Base-by-base conservation (phyloP, 768 basidiomycete species). In the Nevesoporus exiguus region DNA sequence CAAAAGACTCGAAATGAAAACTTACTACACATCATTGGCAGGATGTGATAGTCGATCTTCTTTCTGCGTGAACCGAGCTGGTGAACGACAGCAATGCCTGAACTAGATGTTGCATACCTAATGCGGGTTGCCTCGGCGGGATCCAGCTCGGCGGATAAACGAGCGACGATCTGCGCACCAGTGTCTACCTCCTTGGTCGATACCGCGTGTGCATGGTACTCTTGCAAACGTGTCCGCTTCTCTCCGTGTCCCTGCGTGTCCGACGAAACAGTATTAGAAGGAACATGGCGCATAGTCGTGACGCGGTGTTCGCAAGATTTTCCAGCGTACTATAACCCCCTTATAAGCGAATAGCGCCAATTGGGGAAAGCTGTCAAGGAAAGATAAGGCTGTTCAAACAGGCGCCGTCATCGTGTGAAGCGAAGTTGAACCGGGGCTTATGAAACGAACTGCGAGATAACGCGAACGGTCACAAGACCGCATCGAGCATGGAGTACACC, bases 21-120 rank as follows among this genome's bases (percentile, higher is more conserved):
- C 85, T 62, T 66, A 86, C 85, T 75, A 58, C 83, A 86, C 85
- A 87, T 88, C 62, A 88, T 68, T 22, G 85, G 86, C 31, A 88
- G 66, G 24, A 88, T 81, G 66, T 86, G 80, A 55, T 69, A 67
- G 68, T 88, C 86, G 40, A 88, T 86, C 67, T 89, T 87, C 62
- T 68, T 75, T 56, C 80, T 77, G 40, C 7, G 37, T 40, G 29
- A 21, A 9, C 29, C n/a, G 19, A 31, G 47, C 56, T 1, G 56
- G 51, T 37, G 19, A 17, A 21, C 49, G 29, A 31, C 25, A 27
- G n/a, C 24, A 8, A 11, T 34, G 5, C 0, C 15, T 15, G 29
- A 34, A 27, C 7, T 0, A 9, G 41, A 2, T 3, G 5, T 25
- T 25, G 24, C 40, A 62, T 71, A 81, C 82, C 84, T 73, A 47